A percentile compares a stretch with the other conserved stretches of the same genome.
These are phyloP conservation scores for Penicillium macrosclerotiorum DNA, from an alignment of 495 filamentous ascomycete species.

Conservation along the genomic window DNA sequence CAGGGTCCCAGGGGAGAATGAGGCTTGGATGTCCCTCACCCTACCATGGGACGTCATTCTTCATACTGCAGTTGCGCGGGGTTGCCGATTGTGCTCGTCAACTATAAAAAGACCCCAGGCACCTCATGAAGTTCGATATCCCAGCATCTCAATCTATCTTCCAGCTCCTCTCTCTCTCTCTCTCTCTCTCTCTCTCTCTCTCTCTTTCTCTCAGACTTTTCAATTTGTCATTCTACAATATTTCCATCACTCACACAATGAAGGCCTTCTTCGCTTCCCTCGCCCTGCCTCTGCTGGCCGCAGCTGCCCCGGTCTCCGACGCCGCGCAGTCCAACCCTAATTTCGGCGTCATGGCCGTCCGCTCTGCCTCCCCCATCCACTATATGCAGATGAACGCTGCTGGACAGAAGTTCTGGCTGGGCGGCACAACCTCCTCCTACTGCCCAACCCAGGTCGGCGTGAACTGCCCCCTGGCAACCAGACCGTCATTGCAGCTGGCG, in stretches of 20 bases:
- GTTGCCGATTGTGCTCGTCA: neutral
- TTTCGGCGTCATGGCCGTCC: constrained; percentile 37
- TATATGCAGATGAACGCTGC: constrained; percentile 37
- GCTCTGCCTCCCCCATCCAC: constrained; percentile 44
- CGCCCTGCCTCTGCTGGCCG: constrained; percentile 29
- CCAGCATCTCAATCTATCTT: neutral
- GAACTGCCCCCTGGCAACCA: constrained; percentile 42
- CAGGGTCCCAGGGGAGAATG: neutral
- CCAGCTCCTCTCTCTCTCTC: neutral
- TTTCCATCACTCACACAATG: constrained; percentile 14
- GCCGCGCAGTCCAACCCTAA: constrained; percentile 15
- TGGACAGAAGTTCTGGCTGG: constrained; percentile 41
- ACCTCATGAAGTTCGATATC: neutral
- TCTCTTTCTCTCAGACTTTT: too few species aligned
- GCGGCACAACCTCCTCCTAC: constrained; percentile 37
- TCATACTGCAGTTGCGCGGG: neutral
- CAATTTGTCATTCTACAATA: too few species aligned
- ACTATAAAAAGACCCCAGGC: constrained; percentile 12
- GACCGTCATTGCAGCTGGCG: constrained; percentile 41
- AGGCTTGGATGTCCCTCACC: too few species aligned
- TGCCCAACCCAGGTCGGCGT: constrained; percentile 29
- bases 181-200: too few species aligned
- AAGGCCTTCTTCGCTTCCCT: constrained; percentile 30
- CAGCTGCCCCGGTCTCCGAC: constrained; percentile 23
- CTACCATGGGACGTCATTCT: too few species aligned